Evolutionary conservation across 1,284 basidiomycete genomes (phyloP).

Genomic region (Pseudozyma sp.): DNA sequence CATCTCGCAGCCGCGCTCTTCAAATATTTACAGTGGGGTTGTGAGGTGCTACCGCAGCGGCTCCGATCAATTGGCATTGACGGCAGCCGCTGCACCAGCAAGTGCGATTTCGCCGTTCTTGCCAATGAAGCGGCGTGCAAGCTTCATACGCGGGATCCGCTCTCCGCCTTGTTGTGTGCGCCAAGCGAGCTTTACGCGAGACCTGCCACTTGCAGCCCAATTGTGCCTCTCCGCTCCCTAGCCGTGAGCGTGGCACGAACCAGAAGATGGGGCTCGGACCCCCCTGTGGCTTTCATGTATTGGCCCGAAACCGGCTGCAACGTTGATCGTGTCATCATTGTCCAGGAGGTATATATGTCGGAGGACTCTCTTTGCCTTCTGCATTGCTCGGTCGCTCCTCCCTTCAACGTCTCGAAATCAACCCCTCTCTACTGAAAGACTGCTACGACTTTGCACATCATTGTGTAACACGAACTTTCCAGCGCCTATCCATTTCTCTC

Average conservation of each 20-base stretch:
- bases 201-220: not conserved
- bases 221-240: not conserved
- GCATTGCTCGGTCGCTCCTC: no score
- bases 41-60: not conserved
- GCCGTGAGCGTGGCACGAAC: not conserved
- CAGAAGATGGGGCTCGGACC: no score
- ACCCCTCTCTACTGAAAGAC: no score
- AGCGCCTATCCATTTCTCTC: not conserved
- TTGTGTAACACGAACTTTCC: not conserved
- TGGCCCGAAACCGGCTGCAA: no score
- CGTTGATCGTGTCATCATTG: no score
- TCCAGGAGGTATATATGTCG: no score
- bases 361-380: no score
- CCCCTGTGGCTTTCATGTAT: no score
- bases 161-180: slow-evolving; percentile 3
- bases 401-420: no score
- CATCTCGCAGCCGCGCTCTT: no score
- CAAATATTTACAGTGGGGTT: no score
- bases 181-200: slow-evolving; percentile 25
- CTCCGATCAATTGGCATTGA: not conserved
- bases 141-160: not conserved
- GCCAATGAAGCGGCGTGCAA: slow-evolving; percentile 3
- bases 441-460: no score
- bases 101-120: not conserved
- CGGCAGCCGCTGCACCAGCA: slow-evolving; percentile 1